A percentile compares a stretch with the other conserved stretches of the same genome.
Conservation (phyloP, 1,284 basidiomycete genomes). For the Meira miltonrushii region DNA sequence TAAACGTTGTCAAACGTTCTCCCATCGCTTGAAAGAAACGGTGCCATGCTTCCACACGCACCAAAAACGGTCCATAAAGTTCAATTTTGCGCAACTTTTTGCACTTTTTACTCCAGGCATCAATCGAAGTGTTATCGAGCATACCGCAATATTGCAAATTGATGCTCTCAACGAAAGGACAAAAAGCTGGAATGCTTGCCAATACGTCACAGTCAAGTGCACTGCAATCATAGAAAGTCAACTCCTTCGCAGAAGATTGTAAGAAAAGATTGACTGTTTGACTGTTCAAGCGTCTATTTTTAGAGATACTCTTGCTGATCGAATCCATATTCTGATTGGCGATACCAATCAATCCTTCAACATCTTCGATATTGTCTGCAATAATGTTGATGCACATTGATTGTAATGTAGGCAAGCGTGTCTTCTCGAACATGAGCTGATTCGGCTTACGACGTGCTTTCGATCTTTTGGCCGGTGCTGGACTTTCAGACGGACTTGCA, state of each 20-base stretch:
- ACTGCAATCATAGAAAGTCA: slow-evolving; percentile 85
- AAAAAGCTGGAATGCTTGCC: slow-evolving; percentile 34
- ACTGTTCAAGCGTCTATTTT: slow-evolving; percentile 73
- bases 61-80: slow-evolving; percentile 82
- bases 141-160: slow-evolving; percentile 83
- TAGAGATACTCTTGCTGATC: slow-evolving; percentile 64
- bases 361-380: slow-evolving; percentile 77
- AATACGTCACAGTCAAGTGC: slow-evolving; percentile 38
- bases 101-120: slow-evolving; percentile 64
- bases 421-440: background rate
- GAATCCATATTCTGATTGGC: slow-evolving; percentile 57
- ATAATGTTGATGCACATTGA: slow-evolving; percentile 58
- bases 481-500: slow-evolving; percentile 7
- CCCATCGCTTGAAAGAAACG: slow-evolving; percentile 66
- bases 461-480: slow-evolving; percentile 7
- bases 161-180: slow-evolving; percentile 38
- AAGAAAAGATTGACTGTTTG: slow-evolving; percentile 78
- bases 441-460: slow-evolving; percentile 1
- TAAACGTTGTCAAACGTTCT: slow-evolving; percentile 65
- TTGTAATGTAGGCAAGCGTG: slow-evolving; percentile 9
- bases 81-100: slow-evolving; percentile 67
- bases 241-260: slow-evolving; percentile 63
- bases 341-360: slow-evolving; percentile 83
- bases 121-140: slow-evolving; percentile 67
- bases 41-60: slow-evolving; percentile 71